Base-by-base conservation (phyloP, 2,329 filamentous ascomycete species). In the Venturia asperata region DNA sequence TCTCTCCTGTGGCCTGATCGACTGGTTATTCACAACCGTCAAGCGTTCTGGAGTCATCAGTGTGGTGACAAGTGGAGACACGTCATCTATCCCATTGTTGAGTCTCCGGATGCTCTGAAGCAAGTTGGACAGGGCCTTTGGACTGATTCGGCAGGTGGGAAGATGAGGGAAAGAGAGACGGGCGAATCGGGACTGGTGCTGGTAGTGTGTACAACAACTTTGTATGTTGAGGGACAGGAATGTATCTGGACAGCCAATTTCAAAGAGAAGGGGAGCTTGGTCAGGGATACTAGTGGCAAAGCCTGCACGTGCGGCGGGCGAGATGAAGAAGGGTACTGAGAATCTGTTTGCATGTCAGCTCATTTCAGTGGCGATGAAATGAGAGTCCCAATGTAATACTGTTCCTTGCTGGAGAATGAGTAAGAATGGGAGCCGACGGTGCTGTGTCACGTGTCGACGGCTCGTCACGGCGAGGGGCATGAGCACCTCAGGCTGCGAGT, bases 251-350 rank as follows among this genome's bases (percentile, higher is more conserved):
- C 6, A 34, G 30, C 6, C 6, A 34, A 34, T 34, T 3, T 34
- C 30, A 34, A 6, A 6, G 6, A 6, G 6, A 34, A 34, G 6
- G 30, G 30, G 30, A 34, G 30, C 30, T 34, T 34, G 6, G 30
- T 34, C 30, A 34, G 94, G 82, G 19, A 88, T 88, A 61, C 89
- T 89, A 73, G 96, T 90, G 0, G 87, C 91, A 11, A 97, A 82
- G 21, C 92, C 85, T 17, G 92, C 91, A 89, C 96, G 94, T 65
- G 93, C 93, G 1, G 93, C 92, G 0, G 93, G 91, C 0, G 89
- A 85, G 41, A 96, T 86, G 74, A 88, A 97, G 68, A 97, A 82
- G 0, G 93, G 93, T 11, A 92, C 78, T 39, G 84, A 83, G 69
- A 96, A 83, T 9, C 27, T 21, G 76, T 91, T n/a, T n/a, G n/a